Percentiles rank a stretch among this genome's conserved stretches.
Evolutionary conservation across 371 early-diverging fungal species (phyloP).

Genomic region (Cokeromyces recurvatus): DNA sequence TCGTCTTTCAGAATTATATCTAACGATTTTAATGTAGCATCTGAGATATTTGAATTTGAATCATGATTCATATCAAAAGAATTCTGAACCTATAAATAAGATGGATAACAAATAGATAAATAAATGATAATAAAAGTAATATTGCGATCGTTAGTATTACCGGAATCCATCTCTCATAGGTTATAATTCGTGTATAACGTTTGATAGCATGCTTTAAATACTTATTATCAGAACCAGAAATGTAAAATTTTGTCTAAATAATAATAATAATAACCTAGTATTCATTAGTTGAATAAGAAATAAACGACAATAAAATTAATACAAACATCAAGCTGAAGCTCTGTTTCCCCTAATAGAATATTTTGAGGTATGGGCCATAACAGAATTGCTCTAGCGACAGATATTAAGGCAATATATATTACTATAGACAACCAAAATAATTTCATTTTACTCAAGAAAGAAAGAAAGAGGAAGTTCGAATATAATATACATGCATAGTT

Average conservation of each 20-base stretch:
- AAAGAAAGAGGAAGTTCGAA: too few relatives aligned
- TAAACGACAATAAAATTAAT: not conserved
- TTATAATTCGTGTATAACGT: constrained; percentile 31
- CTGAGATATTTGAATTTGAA: not conserved
- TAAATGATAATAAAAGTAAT: constrained; percentile 3
- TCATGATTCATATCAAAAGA: constrained; percentile 1
- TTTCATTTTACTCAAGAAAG: too few relatives aligned
- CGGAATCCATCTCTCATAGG: constrained; percentile 36
- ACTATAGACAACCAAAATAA: too few relatives aligned
- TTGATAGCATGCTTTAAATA: constrained; percentile 22
- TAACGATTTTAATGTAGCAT: constrained; percentile 13
- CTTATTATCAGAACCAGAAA: constrained; percentile 1
- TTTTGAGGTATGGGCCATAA: constrained; percentile 17
- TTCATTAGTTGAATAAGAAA: not conserved
- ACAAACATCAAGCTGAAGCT: constrained; percentile 13
- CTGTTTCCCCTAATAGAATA: not conserved
- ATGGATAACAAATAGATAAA: not conserved
- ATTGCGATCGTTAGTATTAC: too few relatives aligned
- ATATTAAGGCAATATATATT: too few relatives aligned
- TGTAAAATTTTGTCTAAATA: constrained; percentile 4
- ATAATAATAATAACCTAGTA: too few relatives aligned
- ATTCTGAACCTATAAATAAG: constrained; percentile 21
- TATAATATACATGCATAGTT: too few relatives aligned
- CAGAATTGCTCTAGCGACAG: not conserved
- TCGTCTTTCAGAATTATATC: constrained; percentile 29